Percentiles rank a stretch among this genome's conserved stretches.
These are phyloP conservation scores for Botrytis cinerea DNA, from an alignment of 2,329 filamentous ascomycete species.

Conservation along the genomic window DNA sequence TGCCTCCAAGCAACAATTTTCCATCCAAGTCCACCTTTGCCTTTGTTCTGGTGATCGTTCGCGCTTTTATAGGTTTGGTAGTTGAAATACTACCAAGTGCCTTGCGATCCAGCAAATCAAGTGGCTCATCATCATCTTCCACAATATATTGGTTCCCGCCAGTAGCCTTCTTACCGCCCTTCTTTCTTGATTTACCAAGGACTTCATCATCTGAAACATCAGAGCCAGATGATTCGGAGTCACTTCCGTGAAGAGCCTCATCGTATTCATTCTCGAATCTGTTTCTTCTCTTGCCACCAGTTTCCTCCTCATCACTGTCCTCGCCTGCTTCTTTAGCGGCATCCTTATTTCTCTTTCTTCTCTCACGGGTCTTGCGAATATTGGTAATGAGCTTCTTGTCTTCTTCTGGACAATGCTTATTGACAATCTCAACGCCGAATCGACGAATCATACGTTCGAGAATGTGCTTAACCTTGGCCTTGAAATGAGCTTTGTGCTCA, in stretches of 20 bases:
- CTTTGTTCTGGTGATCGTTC: slow-evolving; percentile 53
- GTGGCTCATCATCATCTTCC: slow-evolving; percentile 90
- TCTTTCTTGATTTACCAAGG: slow-evolving; percentile 47
- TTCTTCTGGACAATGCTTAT: slow-evolving; percentile 77
- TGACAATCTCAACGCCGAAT: slow-evolving; percentile 81
- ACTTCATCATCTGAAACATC: slow-evolving; percentile 64
- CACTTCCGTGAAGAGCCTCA: slow-evolving; percentile 76
- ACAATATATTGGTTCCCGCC: slow-evolving; percentile 80
- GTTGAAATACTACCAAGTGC: slow-evolving; percentile 92
- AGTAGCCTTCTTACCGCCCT: slow-evolving; percentile 51
- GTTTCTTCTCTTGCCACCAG: slow-evolving; percentile 52
- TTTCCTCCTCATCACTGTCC: slow-evolving; percentile 59
- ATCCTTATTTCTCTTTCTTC: slow-evolving; percentile 86
- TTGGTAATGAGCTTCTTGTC: slow-evolving; percentile 91
- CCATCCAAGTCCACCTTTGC: slow-evolving; percentile 75
- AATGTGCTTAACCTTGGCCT: slow-evolving; percentile 97
- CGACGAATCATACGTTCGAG: slow-evolving; percentile 90
- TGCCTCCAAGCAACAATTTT: slow-evolving; percentile 72
- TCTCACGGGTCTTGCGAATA: slow-evolving; percentile 92
- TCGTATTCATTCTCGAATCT: slow-evolving; percentile 93
- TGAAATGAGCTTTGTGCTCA: slow-evolving; percentile 97
- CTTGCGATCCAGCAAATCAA: slow-evolving; percentile 87
- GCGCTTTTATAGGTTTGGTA: slow-evolving; percentile 73
- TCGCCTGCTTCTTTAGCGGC: slow-evolving; percentile 58
- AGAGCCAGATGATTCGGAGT: slow-evolving; percentile 57